Evolutionary conservation across 2,329 filamentous ascomycete species (phyloP).

Genomic region (Diaporthe australafricana): DNA sequence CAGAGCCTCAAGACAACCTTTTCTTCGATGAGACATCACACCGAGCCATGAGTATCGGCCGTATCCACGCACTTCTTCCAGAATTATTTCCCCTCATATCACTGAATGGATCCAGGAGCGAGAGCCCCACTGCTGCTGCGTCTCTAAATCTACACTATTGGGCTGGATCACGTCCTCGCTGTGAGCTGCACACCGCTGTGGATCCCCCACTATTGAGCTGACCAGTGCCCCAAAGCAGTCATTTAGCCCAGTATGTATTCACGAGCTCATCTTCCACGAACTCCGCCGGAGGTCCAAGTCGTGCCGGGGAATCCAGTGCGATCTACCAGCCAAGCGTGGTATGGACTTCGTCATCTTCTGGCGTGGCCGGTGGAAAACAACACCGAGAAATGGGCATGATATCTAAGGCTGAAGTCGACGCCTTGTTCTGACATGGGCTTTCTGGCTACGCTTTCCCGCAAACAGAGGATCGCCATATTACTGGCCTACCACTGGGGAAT

Average conservation of each 20-base stretch:
- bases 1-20: slow-evolving; percentile 5
- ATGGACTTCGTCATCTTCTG: background rate
- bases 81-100: background rate
- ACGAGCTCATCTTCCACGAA: background rate
- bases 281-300: background rate
- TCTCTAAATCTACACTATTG: slow-evolving; percentile 2
- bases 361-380: background rate
- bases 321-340: background rate
- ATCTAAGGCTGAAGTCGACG: background rate
- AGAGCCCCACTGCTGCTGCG: slow-evolving; percentile 1
- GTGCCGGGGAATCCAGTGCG: background rate
- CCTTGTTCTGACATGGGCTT: background rate
- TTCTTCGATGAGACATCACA: background rate
- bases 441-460: background rate
- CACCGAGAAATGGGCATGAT: background rate
- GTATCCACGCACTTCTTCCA: background rate
- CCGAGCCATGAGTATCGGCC: slow-evolving; percentile 1
- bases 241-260: slow-evolving; percentile 7
- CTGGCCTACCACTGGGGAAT: background rate
- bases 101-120: background rate
- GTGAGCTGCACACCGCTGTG: slow-evolving; percentile 21
- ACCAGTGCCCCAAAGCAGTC: slow-evolving; percentile 5
- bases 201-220: background rate
- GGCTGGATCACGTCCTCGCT: background rate
- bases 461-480: background rate